These are phyloP conservation scores for Aspergillus oerlinghausenensis DNA, from an alignment of 2,329 filamentous ascomycete species.

Conservation along the genomic window DNA sequence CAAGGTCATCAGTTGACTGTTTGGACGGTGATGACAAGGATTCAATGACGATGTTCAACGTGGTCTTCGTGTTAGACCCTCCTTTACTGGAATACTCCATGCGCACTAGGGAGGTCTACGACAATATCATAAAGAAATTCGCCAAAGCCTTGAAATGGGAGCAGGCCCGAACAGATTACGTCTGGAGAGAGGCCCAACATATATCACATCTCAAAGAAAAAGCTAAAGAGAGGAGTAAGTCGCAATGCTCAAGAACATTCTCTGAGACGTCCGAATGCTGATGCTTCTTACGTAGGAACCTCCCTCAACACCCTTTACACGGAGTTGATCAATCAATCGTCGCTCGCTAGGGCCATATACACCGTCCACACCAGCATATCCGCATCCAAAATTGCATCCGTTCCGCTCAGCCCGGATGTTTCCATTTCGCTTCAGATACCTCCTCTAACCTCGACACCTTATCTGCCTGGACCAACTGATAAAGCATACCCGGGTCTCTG, in stretches of 20 bases:
- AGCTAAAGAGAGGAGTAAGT: slow-evolving; percentile 57
- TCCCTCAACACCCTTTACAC: slow-evolving; percentile 37
- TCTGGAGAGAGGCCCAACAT: slow-evolving; percentile 83
- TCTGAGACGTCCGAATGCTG: slow-evolving; percentile 7
- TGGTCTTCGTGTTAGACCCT: slow-evolving; percentile 86
- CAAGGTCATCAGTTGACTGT: slow-evolving; percentile 19
- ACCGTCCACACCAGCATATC: slow-evolving; percentile 79
- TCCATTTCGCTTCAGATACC: slow-evolving; percentile 62
- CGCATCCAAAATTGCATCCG: slow-evolving; percentile 77
- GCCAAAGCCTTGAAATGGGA: slow-evolving; percentile 90
- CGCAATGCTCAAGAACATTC: background rate
- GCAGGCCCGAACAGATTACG: slow-evolving; percentile 83
- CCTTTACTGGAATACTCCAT: slow-evolving; percentile 70
- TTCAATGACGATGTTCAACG: slow-evolving; percentile 94
- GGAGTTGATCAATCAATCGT: slow-evolving; percentile 57
- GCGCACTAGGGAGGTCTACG: slow-evolving; percentile 73
- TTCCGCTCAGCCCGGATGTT: slow-evolving; percentile 64
- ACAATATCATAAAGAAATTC: slow-evolving; percentile 85
- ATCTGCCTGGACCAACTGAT: slow-evolving; percentile 65
- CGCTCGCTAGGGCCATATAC: slow-evolving; percentile 75
- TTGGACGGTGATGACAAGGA: slow-evolving; percentile 42
- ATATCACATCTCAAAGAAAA: slow-evolving; percentile 79
- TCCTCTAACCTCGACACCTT: slow-evolving; percentile 62
- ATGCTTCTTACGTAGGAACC: slow-evolving; percentile 22
- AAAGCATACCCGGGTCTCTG: slow-evolving; percentile 70